phyloP scores from a whole-genome alignment of 2,329 filamentous ascomycete genomes.

The Diplocarpon mali region DNA sequence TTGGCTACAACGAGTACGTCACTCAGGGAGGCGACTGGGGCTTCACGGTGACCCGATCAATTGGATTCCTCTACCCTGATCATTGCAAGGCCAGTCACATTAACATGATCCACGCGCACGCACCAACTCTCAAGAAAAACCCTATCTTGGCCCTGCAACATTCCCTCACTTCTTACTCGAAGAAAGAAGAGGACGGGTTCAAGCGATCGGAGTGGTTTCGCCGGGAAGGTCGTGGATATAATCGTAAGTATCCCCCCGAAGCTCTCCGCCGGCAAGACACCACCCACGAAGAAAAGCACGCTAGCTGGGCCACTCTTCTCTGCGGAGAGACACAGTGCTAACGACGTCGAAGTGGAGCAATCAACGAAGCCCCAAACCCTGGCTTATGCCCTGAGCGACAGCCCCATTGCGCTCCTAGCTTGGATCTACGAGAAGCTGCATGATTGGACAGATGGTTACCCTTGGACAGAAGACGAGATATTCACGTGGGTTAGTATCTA shows the following conservation, averaged over 20 bases:
- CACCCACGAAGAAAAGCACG: no score
- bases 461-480: conserved; percentile 67
- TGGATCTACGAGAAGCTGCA: conserved; percentile 78
- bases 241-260: conserved; percentile 15
- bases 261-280: no score
- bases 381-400: conserved; percentile 57
- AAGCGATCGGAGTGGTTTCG: conserved; percentile 47
- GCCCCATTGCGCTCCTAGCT: conserved; percentile 56
- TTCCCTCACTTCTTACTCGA: conserved; percentile 40
- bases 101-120: conserved; percentile 41
- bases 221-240: conserved; percentile 44
- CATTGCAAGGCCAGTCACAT: conserved; percentile 49
- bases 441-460: conserved; percentile 63
- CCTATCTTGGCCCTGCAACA: conserved; percentile 48
- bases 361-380: conserved; percentile 62
- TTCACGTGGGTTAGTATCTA: conserved; percentile 67
- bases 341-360: conserved; percentile 33
- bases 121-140: conserved; percentile 38
- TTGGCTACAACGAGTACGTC: conserved; percentile 53
- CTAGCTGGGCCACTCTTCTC: no score
- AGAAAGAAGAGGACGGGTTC: conserved; percentile 34
- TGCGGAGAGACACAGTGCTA: no score
- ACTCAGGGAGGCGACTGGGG: conserved; percentile 65
- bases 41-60: conserved; percentile 49
- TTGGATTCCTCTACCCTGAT: conserved; percentile 48